Evolutionary conservation across 495 filamentous ascomycete genomes (phyloP).

Genomic region (Aspergillus ostianus): DNA sequence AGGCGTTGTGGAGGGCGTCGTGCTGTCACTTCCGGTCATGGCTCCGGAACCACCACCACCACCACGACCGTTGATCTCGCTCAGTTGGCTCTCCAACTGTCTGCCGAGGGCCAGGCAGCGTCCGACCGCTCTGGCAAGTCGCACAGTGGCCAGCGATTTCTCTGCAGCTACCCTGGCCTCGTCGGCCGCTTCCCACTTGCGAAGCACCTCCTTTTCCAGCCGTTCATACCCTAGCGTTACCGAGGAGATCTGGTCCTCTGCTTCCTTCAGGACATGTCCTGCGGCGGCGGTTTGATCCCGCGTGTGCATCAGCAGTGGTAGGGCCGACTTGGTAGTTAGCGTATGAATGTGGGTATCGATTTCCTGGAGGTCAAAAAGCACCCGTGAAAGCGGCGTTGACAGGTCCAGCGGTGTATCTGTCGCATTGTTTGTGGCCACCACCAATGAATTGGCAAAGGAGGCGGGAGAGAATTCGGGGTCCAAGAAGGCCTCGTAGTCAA

Average conservation of each 20-base stretch:
- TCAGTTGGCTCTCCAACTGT: slow-evolving; percentile 81
- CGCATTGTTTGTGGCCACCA: slow-evolving; percentile 86
- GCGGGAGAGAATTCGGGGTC: slow-evolving; percentile 77
- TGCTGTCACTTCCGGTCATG: slow-evolving; percentile 8
- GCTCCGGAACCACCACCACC: slow-evolving; percentile 23
- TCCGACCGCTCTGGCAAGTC: slow-evolving; percentile 70
- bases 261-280: slow-evolving; percentile 63
- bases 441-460: slow-evolving; percentile 82
- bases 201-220: slow-evolving; percentile 76
- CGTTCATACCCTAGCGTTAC: slow-evolving; percentile 82
- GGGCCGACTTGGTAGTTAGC: slow-evolving; percentile 79
- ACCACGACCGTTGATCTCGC: slow-evolving; percentile 54
- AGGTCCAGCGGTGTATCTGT: slow-evolving; percentile 88
- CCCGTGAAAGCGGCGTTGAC: slow-evolving; percentile 86
- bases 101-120: slow-evolving; percentile 75
- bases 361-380: slow-evolving; percentile 96
- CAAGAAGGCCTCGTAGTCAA: slow-evolving; percentile 93
- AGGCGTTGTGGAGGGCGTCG: slow-evolving; percentile 17
- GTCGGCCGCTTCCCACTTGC: slow-evolving; percentile 78
- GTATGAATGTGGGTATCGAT: slow-evolving; percentile 93
- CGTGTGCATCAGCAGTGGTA: slow-evolving; percentile 80
- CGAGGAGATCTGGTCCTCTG: slow-evolving; percentile 71
- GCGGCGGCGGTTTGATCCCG: slow-evolving; percentile 67
- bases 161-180: slow-evolving; percentile 70
- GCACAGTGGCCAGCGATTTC: slow-evolving; percentile 74